phyloP scores from a whole-genome alignment of 2,329 filamentous ascomycete genomes.

The Septoria linicola region DNA sequence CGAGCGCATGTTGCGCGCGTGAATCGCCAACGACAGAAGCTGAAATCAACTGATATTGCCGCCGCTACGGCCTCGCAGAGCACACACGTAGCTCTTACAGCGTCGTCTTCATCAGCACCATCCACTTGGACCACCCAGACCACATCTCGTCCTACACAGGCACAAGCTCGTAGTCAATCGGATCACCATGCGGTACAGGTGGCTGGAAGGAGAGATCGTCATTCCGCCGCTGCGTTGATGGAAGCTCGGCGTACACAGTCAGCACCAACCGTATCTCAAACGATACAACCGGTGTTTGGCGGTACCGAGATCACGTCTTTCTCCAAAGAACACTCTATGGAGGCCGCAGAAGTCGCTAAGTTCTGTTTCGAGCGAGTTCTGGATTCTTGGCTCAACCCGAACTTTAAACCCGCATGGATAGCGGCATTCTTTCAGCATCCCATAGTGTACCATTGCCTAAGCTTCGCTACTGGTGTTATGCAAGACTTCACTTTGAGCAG shows the following conservation, averaged over 20 bases:
- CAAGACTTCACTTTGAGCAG: constrained; percentile 10
- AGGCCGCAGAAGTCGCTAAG: constrained; percentile 17
- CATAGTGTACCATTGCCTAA: constrained; percentile 15
- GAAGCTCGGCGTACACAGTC: neutral
- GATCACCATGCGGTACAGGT: neutral
- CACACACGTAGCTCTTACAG: no score
- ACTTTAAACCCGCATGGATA: constrained; percentile 12
- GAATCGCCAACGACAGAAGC: constrained; percentile 18
- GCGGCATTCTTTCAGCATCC: constrained; percentile 19
- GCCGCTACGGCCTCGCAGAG: neutral
- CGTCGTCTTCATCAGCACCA: no score
- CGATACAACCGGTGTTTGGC: constrained; percentile 18
- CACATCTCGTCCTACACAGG: neutral
- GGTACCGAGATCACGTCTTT: constrained; percentile 12
- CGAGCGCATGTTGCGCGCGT: constrained; percentile 22
- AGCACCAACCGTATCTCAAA: neutral
- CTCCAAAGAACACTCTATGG: constrained; percentile 1
- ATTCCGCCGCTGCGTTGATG: neutral
- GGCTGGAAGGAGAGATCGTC: neutral
- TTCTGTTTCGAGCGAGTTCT: constrained; percentile 17
- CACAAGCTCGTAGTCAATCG: neutral
- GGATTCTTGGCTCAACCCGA: constrained; percentile 10
- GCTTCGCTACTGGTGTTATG: constrained; percentile 16
- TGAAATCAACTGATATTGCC: neutral
- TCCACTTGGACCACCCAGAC: no score